Percentiles rank a stretch among this genome's conserved stretches.
These are phyloP conservation scores for Caulochytrium protostelioides DNA, from an alignment of 371 early-diverging fungal species.

Conservation along the genomic window DNA sequence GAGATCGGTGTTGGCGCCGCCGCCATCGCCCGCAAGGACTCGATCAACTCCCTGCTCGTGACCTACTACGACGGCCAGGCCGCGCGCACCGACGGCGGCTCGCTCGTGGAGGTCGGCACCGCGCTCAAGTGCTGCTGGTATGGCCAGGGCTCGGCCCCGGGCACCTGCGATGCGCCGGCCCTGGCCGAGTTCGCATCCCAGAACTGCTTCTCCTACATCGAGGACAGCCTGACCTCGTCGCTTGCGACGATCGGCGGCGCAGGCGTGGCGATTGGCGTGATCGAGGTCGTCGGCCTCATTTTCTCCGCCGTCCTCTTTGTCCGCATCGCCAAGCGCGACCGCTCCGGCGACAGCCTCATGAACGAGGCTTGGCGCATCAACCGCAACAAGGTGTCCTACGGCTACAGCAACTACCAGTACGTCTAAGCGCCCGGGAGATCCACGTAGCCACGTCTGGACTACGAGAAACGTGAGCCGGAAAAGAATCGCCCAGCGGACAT, in stretches of 20 bases:
- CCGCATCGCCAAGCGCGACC: conserved; percentile 19
- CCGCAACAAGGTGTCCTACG: conserved; percentile 25
- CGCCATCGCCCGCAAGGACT: conserved; percentile 20
- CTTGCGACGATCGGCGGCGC: conserved; percentile 22
- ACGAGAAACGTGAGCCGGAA: too few relatives aligned
- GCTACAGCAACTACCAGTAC: conserved; percentile 9
- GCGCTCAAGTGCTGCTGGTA: too few relatives aligned
- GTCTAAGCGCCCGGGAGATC: too few relatives aligned
- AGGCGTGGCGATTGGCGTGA: conserved; percentile 21
- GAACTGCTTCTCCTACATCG: conserved; percentile 11
- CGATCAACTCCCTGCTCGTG: too few relatives aligned
- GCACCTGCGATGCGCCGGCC: too few relatives aligned
- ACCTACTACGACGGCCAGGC: too few relatives aligned
- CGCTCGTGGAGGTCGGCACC: too few relatives aligned
- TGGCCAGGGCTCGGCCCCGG: too few relatives aligned
- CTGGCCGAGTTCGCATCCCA: too few relatives aligned
- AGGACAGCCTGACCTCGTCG: conserved; percentile 6
- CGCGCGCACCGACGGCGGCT: too few relatives aligned
- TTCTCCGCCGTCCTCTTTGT: conserved; percentile 19
- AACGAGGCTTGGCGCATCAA: conserved; percentile 31
- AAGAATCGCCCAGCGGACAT: too few relatives aligned
- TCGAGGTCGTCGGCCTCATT: conserved; percentile 21
- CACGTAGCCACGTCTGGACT: too few relatives aligned
- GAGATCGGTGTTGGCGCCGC: conserved; percentile 23
- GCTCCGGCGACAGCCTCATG: conserved; percentile 13